phyloP scores from a whole-genome alignment of 768 basidiomycete species.

The Tulasnella sp. region DNA sequence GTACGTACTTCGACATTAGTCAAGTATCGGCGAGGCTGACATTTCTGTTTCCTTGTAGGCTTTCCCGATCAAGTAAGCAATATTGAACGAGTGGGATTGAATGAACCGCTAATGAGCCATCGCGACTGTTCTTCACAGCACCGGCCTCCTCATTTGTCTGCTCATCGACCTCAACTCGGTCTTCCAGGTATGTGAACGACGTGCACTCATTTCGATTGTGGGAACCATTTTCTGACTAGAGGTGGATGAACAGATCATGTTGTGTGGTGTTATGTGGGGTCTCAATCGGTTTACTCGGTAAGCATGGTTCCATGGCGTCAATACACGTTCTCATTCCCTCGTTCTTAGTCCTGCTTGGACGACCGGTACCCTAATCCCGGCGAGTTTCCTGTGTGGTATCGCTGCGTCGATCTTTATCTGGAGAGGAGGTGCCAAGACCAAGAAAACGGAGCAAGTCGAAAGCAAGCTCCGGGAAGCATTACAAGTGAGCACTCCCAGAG shows the following conservation, averaged over 20 bases:
- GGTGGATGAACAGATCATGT: constrained; percentile 60
- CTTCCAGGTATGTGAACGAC: constrained; percentile 61
- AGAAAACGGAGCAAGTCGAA: constrained; percentile 66
- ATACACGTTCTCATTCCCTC: not conserved
- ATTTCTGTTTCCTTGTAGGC: constrained; percentile 49
- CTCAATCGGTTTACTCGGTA: constrained; percentile 66
- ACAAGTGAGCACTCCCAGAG: constrained; percentile 39
- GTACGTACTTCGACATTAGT: constrained; percentile 13
- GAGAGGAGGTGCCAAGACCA: constrained; percentile 69
- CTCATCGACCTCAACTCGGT: constrained; percentile 76
- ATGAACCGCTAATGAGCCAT: not conserved
- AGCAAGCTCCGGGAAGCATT: constrained; percentile 58
- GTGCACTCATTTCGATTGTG: not conserved
- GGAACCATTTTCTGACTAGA: constrained; percentile 39
- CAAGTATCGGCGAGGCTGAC: constrained; percentile 25
- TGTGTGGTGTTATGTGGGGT: constrained; percentile 83
- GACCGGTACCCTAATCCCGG: constrained; percentile 64
- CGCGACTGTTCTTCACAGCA: constrained; percentile 45
- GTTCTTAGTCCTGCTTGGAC: constrained; percentile 52
- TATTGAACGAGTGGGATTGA: constrained; percentile 41
- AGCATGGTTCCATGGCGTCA: constrained; percentile 12
- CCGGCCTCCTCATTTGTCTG: constrained; percentile 72
- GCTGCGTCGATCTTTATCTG: constrained; percentile 72
- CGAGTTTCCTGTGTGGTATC: constrained; percentile 77
- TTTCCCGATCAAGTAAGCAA: constrained; percentile 66